Evolutionary conservation across 768 basidiomycete genomes (phyloP).

Genomic region (Russula compacta): DNA sequence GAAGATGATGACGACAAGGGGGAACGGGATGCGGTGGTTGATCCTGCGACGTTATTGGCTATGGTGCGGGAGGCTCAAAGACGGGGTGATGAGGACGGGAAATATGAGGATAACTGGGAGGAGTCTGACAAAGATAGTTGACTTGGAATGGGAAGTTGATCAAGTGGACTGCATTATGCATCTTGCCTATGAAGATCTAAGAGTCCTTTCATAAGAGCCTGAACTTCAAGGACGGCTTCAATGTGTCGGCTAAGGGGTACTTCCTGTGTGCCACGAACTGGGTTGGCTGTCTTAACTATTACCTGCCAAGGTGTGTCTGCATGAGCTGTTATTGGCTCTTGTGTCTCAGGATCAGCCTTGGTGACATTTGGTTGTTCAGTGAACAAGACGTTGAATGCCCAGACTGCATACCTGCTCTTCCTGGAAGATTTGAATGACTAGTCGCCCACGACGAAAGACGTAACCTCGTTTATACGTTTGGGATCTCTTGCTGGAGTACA

Average conservation of each 20-base stretch:
- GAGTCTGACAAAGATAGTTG: constrained; percentile 30
- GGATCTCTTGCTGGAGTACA: constrained; percentile 43
- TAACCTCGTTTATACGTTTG: constrained; percentile 81
- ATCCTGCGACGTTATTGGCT: constrained; percentile 35
- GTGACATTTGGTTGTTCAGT: not conserved
- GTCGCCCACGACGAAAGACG: constrained; percentile 56
- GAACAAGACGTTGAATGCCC: not conserved
- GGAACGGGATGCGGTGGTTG: constrained; percentile 31
- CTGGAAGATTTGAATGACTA: constrained; percentile 77
- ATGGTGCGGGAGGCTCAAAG: constrained; percentile 32
- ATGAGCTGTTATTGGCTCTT: constrained; percentile 68
- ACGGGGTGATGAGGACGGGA: constrained; percentile 26
- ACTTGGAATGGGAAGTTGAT: not conserved
- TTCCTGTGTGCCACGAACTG: constrained; percentile 69
- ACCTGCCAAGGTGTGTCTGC: constrained; percentile 80
- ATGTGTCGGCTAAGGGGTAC: constrained; percentile 62
- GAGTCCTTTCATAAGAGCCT: constrained; percentile 75
- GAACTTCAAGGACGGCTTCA: constrained; percentile 72
- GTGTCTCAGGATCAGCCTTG: constrained; percentile 68
- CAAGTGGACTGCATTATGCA: constrained; percentile 30
- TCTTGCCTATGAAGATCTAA: constrained; percentile 72
- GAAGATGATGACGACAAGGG: constrained; percentile 27
- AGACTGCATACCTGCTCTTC: constrained; percentile 57
- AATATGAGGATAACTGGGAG: constrained; percentile 44
- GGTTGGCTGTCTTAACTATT: constrained; percentile 75